phyloP scores from a whole-genome alignment of 176 grass and related monocot species.

The Bonia amplexicaulis region DNA sequence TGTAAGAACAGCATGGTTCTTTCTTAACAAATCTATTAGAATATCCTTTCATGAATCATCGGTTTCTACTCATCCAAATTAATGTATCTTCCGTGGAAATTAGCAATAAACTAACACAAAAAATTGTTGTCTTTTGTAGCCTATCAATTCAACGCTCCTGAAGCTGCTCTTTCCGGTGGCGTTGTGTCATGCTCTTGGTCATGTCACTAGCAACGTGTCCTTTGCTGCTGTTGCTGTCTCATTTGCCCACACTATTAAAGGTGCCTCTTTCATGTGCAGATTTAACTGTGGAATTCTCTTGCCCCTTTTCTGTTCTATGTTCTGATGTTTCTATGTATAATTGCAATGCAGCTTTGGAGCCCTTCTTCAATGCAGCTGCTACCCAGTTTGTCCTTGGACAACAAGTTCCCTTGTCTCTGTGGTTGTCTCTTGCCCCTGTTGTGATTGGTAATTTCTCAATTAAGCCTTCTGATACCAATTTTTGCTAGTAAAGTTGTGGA shows the following conservation, averaged over 20 bases:
- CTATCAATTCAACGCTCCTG: slow-evolving; percentile 66
- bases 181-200: slow-evolving; percentile 86
- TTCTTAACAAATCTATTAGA: background rate
- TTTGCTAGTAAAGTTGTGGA: background rate
- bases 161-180: slow-evolving; percentile 94
- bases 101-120: background rate
- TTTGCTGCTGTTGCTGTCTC: slow-evolving; percentile 97
- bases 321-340: slow-evolving; percentile 21
- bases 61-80: background rate
- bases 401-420: slow-evolving; percentile 75
- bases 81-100: background rate
- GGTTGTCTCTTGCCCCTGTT: slow-evolving; percentile 95
- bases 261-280: slow-evolving; percentile 37
- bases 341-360: slow-evolving; percentile 77
- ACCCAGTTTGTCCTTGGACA: slow-evolving; percentile 99
- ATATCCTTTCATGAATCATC: background rate
- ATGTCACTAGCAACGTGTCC: slow-evolving; percentile 94
- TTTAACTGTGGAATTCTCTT: slow-evolving; percentile 6
- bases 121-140: slow-evolving; percentile 40
- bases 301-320: slow-evolving; percentile 5
- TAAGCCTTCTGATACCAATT: background rate
- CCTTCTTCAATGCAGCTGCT: slow-evolving; percentile 97
- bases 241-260: slow-evolving; percentile 95
- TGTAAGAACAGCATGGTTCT: background rate
- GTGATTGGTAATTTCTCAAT: slow-evolving; percentile 74